Conservation (phyloP, 2,329 filamentous ascomycete genomes). For the Aspergillus texensis region DNA sequence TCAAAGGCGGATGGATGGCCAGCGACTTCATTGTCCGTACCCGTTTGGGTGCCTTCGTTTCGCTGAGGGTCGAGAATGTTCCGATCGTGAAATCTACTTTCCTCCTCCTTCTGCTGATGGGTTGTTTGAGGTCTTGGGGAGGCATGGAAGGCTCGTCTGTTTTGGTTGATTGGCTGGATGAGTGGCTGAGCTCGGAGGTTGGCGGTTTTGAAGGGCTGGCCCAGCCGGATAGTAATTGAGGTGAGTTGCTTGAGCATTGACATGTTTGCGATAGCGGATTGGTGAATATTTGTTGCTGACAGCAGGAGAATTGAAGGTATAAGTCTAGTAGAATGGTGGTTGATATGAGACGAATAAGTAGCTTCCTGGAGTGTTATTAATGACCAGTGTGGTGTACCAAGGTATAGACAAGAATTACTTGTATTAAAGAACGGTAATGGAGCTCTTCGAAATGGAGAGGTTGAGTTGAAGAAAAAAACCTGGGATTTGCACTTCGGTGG, state of each 20-base stretch:
- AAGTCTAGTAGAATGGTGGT: neutral
- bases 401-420: neutral
- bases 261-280: slow-evolving; percentile 11
- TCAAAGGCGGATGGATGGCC: slow-evolving; percentile 69
- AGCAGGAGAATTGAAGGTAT: neutral
- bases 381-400: neutral
- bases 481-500: neutral
- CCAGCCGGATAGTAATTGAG: slow-evolving; percentile 9
- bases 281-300: neutral
- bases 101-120: slow-evolving; percentile 8
- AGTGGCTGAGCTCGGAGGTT: neutral
- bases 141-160: slow-evolving; percentile 5
- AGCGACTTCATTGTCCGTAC: slow-evolving; percentile 63
- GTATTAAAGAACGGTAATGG: neutral
- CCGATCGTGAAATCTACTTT: slow-evolving; percentile 46
- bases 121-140: slow-evolving; percentile 8
- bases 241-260: slow-evolving; percentile 12
- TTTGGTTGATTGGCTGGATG: slow-evolving; percentile 2
- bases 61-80: slow-evolving; percentile 66
- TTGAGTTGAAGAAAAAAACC: neutral
- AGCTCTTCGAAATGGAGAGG: neutral
- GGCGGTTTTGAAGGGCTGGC: slow-evolving; percentile 10
- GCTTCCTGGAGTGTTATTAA: neutral
- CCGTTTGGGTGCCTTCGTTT: slow-evolving; percentile 70
- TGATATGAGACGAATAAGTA: neutral